Base-by-base conservation (phyloP, 2,329 filamentous ascomycete species). In the Aspergillus pseudoviridinutans region DNA sequence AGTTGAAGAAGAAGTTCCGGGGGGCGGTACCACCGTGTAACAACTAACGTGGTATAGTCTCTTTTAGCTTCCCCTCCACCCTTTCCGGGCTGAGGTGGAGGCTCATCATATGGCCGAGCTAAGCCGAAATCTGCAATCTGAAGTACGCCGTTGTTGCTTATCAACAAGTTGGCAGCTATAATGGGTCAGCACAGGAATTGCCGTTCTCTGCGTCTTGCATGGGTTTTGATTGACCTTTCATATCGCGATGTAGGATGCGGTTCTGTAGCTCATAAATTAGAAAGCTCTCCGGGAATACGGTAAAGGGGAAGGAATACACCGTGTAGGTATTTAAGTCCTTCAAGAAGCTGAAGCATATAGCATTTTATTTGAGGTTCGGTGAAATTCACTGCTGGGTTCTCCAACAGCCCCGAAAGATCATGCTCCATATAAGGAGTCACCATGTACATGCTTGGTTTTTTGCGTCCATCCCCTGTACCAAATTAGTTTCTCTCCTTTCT, bases 391-490 rank as follows among this genome's bases (percentile, higher is more conserved):
- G 88, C 87, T 9, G 93, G 93, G 68, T 99, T 99, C 74, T 97
- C 94, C 67, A 99, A 86, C 29, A 99, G 85, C 49, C 94, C 94
- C 8, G 93, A 96, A n/a, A 99, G 83, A 76, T 99, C 94, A 76
- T 99, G 94, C 67, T 97, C 92, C 92, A 97, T 97, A 75, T 99
- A 99, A 6, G 93, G 94, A 49, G 88, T 97, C 53, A 96, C 93
- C 94, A 99, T 99, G 77, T 97, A 97, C 81, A 99, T 92, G 66
- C 92, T 92, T 68, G 74, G 81, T 76, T 78, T 84, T 74, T 90
- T 92, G 65, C 88, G 84, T 74, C 91, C 90, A 71, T 93, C 89
- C 66, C 84, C 86, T 87, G 67, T 52, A 60, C 56, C 54, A 17
- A 54, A 61, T 71, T 49, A 72, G 64, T 49, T 38, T 35, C 32